phyloP scores from a whole-genome alignment of 768 basidiomycete genomes.

The Mycena floridula region DNA sequence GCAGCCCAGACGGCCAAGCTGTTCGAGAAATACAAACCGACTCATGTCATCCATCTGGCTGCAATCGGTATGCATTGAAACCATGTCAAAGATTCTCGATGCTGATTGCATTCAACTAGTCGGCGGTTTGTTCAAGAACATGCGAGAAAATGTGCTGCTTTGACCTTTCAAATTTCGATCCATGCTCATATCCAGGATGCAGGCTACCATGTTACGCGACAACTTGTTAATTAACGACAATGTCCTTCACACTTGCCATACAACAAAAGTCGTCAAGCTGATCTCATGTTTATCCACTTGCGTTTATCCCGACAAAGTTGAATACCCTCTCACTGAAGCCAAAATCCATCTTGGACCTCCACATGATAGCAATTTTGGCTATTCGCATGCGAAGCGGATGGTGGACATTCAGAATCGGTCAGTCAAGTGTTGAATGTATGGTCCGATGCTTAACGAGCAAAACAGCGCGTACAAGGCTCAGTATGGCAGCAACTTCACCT shows the following conservation, averaged over 20 bases:
- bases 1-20: conserved; percentile 59
- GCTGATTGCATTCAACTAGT: too few species aligned
- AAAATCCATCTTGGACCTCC: conserved; percentile 92
- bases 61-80: conserved; percentile 68
- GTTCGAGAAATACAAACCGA: conserved; percentile 90
- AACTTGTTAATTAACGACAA: conserved; percentile 96
- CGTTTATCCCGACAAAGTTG: conserved; percentile 94
- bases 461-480: conserved; percentile 91
- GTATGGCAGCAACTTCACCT: conserved; percentile 91
- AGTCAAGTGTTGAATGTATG: conserved; percentile 14
- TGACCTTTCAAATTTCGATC: background rate
- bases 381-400: conserved; percentile 92
- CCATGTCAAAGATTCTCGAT: too few species aligned
- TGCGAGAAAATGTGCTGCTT: conserved; percentile 75
- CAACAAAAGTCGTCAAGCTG: conserved; percentile 63
- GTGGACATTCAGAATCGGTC: conserved; percentile 95
- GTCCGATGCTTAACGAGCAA: background rate
- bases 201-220: conserved; percentile 91
- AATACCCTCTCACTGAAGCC: conserved; percentile 87
- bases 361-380: conserved; percentile 93
- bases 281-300: conserved; percentile 97
- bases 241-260: conserved; percentile 71
- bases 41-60: conserved; percentile 94
- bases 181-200: conserved; percentile 1
- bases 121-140: conserved; percentile 93